Base-by-base conservation (phyloP, 2,329 filamentous ascomycete genomes). In the Ascochyta pisi region DNA sequence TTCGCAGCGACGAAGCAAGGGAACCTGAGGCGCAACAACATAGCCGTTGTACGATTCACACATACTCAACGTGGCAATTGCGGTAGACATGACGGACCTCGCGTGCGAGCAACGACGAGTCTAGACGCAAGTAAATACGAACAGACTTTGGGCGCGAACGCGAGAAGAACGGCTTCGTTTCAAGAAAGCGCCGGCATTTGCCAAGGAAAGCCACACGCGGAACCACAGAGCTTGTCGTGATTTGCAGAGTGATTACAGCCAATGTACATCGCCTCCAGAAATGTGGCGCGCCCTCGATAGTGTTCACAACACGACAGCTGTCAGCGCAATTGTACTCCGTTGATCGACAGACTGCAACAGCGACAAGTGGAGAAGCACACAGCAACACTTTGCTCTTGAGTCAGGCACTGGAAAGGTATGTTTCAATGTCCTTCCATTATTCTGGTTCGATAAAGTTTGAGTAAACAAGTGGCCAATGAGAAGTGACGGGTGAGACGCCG, bases 131-230 rank as follows among this genome's bases (percentile, higher is more conserved):
- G 26, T 10, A 23, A 39, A 22, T 35, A 46, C 35, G 27, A 29
- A 45, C 19, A 50, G 13, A 50, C 16, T 55, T 55, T 44, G 27
- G 45, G 46, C 41, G 52, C 41, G 26, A 29, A n/a, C 27, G 27
- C 29, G 15, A 50, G 16, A 24, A 40, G 34, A 45, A 34, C 22
- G 46, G 40, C 43, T 41, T 41, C 35, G 52, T 55, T 55, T 55
- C 52, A 46, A 24, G 41, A 29, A 6, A 19, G 29, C 41, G 41
- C 46, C 41, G 26, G 35, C 7, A 6, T 29, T 13, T 24, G 46
- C 40, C 35, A 37, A 45, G 45, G 16, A 40, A 50, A 46, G 52
- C 52, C 52, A 45, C 46, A 26, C 10, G 16, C 22, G 31, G 23
- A 23, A 23, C 13, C 35, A 26, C 34, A n/a, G 40, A 34, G 45